Evolutionary conservation across 305 asterid genomes (phyloP).

Genomic region (Rubia peregrina): DNA sequence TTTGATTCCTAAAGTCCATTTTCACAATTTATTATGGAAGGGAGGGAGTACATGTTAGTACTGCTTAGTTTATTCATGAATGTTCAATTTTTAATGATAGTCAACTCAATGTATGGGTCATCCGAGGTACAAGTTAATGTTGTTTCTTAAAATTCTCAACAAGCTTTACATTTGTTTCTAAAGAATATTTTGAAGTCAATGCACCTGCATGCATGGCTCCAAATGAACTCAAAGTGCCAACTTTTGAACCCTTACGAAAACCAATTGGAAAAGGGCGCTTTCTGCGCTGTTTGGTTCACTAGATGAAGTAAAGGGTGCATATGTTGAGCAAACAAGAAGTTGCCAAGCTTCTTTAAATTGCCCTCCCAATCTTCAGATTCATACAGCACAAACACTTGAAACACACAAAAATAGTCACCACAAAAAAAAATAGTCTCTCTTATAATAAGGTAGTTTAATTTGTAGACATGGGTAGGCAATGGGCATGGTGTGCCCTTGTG

Average conservation of each 20-base stretch:
- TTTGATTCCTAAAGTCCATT: too few relatives aligned
- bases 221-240: neutral
- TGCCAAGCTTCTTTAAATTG: neutral
- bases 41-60: too few relatives aligned
- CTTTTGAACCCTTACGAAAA: neutral
- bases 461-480: slow-evolving; percentile 2
- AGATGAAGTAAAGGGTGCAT: neutral
- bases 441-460: neutral
- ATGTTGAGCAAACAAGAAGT: neutral
- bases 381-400: neutral
- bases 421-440: neutral
- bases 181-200: neutral
- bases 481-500: neutral
- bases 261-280: neutral
- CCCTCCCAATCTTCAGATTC: neutral
- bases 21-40: too few relatives aligned
- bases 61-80: too few relatives aligned
- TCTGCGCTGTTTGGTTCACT: neutral
- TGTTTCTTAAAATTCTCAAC: too few relatives aligned
- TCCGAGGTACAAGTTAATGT: neutral
- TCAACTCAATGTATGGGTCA: neutral
- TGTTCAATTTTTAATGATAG: neutral
- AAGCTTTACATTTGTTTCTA: neutral
- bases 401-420: neutral
- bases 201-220: neutral